Evolutionary conservation across 2,329 filamentous ascomycete species (phyloP).

Genomic region (Venturia oleaginea): DNA sequence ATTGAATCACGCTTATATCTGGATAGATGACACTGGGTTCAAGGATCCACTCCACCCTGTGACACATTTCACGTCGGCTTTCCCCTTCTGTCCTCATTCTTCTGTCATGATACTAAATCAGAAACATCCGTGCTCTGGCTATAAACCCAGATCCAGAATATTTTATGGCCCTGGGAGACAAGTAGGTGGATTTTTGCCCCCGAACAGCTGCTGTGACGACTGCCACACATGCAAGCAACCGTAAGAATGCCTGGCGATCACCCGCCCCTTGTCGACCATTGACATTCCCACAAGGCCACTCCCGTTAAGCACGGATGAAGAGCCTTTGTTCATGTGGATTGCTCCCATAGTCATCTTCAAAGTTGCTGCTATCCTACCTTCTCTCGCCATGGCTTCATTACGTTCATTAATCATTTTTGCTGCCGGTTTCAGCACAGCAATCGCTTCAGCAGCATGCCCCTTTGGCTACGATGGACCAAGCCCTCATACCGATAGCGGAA

Average conservation of each 20-base stretch:
- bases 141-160: not conserved
- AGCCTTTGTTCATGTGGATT: not conserved
- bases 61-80: not conserved
- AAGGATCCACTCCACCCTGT: not conserved
- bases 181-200: not conserved
- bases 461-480: not conserved
- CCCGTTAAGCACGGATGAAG: not conserved
- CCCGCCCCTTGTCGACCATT: not conserved
- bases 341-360: not conserved
- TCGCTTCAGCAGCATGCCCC: not conserved
- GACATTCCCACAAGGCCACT: not conserved
- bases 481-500: not conserved
- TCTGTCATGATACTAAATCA: conserved; percentile 1
- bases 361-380: not conserved
- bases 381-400: not conserved
- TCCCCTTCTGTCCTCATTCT: not conserved
- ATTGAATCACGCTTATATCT: not conserved
- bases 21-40: not conserved
- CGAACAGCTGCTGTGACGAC: not conserved
- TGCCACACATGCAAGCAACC: not conserved
- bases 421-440: not conserved
- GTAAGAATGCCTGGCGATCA: not conserved
- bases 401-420: not conserved
- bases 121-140: not conserved
- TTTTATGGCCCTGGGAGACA: not conserved